Base-by-base conservation (phyloP, 331 rosid genomes). In the Cucumis variabilis region DNA sequence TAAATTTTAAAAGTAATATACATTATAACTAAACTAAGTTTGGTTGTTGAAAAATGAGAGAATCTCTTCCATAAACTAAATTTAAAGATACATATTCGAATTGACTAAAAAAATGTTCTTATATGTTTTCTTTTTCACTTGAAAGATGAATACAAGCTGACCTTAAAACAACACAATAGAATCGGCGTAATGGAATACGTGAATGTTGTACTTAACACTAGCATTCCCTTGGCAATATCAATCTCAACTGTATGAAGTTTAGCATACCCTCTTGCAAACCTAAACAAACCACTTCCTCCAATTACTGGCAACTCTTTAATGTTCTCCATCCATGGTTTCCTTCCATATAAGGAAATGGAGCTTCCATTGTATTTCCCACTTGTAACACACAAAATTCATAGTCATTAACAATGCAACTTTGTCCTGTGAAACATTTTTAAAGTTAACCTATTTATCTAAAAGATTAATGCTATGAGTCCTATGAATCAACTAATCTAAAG, bases 261-360 rank as follows among this genome's bases (percentile, higher is more conserved):
- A 11, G 44, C 92, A 85, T 88, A 90, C n/a, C 92, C 92, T 15
- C 91, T 74, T 0, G 92, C 92, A 82, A 90, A 90, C 71, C 92
- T 24, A 88, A 90, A 90, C 21, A 90, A 85, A 11, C 91, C 92
- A 30, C 91, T 90, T 5, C 92, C 92, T 28, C 91, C 91, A 13
- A 90, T 82, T 55, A 90, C 89, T 13, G 91, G 90, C 92, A 90
- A 71, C 84, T 90, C 91, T 53, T 91, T 86, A 16, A 87, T 67
- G 41, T 70, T 66, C 13, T 85, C 16, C 55, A 87, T 80, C 7
- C 89, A 85, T 7, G 63, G 72, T 41, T 90, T 90, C 83, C 92
- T 68, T 5, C 92, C 92, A 11, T 87, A 63, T 13, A 90, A 20
- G 17, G 90, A 78, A 27, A 90, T 80, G 11, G 87, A 85, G 69